These are phyloP conservation scores for Coccinonectria pachysandricola DNA, from an alignment of 2,329 filamentous ascomycete species.

Conservation along the genomic window DNA sequence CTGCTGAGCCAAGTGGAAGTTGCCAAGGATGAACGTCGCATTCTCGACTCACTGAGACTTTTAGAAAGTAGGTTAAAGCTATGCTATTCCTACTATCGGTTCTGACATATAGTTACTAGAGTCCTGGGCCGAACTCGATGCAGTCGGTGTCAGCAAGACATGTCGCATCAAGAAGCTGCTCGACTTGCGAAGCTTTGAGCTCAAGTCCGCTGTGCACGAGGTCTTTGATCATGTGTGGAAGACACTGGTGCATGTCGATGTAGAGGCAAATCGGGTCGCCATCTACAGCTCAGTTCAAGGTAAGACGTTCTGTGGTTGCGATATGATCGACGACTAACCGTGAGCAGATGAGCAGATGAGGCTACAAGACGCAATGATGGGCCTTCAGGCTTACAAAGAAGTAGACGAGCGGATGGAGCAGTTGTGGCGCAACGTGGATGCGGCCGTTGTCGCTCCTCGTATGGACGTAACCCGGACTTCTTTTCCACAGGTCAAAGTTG, in stretches of 20 bases:
- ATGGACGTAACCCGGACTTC: slow-evolving; percentile 32
- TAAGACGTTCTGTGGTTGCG: slow-evolving; percentile 20
- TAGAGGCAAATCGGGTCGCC: slow-evolving; percentile 40
- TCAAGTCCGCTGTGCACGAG: slow-evolving; percentile 57
- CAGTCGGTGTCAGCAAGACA: slow-evolving; percentile 49
- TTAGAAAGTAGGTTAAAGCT: slow-evolving; percentile 38
- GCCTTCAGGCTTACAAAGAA: slow-evolving; percentile 49
- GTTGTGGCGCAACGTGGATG: slow-evolving; percentile 53
- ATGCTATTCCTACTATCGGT: too few relatives aligned
- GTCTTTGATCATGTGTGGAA: slow-evolving; percentile 64
- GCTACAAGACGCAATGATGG: slow-evolving; percentile 43
- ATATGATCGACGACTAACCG: slow-evolving; percentile 7
- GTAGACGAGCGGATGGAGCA: slow-evolving; percentile 48
- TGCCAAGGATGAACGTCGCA: slow-evolving; percentile 41
- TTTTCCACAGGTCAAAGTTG: slow-evolving; percentile 30
- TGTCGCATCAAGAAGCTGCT: slow-evolving; percentile 56
- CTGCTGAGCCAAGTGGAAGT: slow-evolving; percentile 53
- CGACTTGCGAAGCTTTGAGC: slow-evolving; percentile 50
- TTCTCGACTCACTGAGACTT: slow-evolving; percentile 46
- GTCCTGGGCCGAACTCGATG: slow-evolving; percentile 47
- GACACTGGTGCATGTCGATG: slow-evolving; percentile 53
- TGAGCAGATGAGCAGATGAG: slow-evolving; percentile 39
- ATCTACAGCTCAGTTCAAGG: slow-evolving; percentile 44
- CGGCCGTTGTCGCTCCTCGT: slow-evolving; percentile 49
- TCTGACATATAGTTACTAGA: too few relatives aligned